A percentile compares a stretch with the other conserved stretches of the same genome.
These are phyloP conservation scores for Monosporascus sp. DNA, from an alignment of 2,329 filamentous ascomycete species.

Conservation along the genomic window DNA sequence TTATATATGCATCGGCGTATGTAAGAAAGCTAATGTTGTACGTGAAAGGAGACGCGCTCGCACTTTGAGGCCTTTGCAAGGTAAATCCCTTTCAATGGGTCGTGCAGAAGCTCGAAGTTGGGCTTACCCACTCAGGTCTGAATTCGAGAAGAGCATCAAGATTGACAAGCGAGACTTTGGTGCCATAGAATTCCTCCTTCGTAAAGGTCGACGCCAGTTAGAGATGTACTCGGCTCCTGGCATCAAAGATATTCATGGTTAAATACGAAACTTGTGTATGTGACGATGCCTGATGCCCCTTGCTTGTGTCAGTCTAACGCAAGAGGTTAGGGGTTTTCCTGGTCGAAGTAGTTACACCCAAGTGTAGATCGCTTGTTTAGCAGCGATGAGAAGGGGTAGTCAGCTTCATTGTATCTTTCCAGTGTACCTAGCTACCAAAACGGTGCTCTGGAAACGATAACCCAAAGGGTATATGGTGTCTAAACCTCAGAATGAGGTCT, in stretches of 20 bases:
- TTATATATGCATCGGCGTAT: constrained; percentile 3
- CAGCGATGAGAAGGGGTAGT: neutral
- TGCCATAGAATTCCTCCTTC: constrained; percentile 77
- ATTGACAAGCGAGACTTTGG: constrained; percentile 81
- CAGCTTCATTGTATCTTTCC: neutral
- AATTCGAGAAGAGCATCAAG: constrained; percentile 67
- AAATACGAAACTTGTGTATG: neutral
- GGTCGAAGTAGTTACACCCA: neutral
- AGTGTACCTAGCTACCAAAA: no score
- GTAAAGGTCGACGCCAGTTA: constrained; percentile 76
- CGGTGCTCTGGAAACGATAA: neutral
- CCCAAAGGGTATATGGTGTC: neutral
- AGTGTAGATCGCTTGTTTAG: neutral
- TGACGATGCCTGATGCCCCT: no score
- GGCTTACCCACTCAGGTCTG: constrained; percentile 43
- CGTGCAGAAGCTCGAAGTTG: no score
- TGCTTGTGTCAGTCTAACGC: no score
- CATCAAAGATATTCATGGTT: constrained; percentile 62
- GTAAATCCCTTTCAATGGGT: constrained; percentile 35
- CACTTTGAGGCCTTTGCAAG: constrained; percentile 62
- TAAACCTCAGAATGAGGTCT: constrained; percentile 1
- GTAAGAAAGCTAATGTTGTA: constrained; percentile 2
- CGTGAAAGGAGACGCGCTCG: constrained; percentile 44
- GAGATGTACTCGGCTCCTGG: constrained; percentile 76
- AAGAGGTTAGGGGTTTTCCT: no score